phyloP scores from a whole-genome alignment of 352 stramenopile species.

The Blastocystis sp. region DNA sequence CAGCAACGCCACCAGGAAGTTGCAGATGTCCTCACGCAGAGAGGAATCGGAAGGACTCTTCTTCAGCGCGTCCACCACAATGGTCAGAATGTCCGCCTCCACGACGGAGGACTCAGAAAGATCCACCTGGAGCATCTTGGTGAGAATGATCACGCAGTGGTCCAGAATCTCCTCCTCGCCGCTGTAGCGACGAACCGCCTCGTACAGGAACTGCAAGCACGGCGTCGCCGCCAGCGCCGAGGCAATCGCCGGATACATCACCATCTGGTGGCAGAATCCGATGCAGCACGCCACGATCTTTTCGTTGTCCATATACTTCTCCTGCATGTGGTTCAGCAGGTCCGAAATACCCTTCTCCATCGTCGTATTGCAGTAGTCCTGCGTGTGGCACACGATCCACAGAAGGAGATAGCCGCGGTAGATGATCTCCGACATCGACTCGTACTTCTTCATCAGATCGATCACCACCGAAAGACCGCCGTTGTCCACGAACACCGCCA shows the following conservation, averaged over 20 bases:
- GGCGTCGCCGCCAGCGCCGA: conserved; percentile 13
- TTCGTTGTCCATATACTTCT: conserved; percentile 4
- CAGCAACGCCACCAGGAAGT: conserved; percentile 44
- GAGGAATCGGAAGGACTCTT: neutral
- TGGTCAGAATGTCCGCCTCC: conserved; percentile 4
- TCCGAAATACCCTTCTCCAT: conserved; percentile 27
- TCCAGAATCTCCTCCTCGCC: conserved; percentile 22
- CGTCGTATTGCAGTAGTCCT: neutral
- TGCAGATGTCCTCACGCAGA: conserved; percentile 6
- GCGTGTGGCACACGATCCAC: conserved; percentile 5
- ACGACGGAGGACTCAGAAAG: neutral
- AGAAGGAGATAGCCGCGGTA: neutral
- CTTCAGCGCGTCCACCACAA: conserved; percentile 27
- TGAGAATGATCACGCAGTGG: conserved; percentile 39
- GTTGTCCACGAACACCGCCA: neutral
- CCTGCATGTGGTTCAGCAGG: neutral
- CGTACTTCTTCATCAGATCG: conserved; percentile 19
- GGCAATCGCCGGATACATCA: neutral
- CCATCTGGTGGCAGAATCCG: conserved; percentile 47
- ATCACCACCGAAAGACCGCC: neutral
- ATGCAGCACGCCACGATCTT: conserved; percentile 19
- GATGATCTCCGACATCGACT: neutral
- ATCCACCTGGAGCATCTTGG: conserved; percentile 16
- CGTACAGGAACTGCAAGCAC: conserved; percentile 6
- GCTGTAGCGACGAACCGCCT: neutral